Evolutionary conservation across 257 asterid genomes (phyloP), one percentile per base, ranked within the genome.

Genomic region (Fraxinus excelsior): DNA sequence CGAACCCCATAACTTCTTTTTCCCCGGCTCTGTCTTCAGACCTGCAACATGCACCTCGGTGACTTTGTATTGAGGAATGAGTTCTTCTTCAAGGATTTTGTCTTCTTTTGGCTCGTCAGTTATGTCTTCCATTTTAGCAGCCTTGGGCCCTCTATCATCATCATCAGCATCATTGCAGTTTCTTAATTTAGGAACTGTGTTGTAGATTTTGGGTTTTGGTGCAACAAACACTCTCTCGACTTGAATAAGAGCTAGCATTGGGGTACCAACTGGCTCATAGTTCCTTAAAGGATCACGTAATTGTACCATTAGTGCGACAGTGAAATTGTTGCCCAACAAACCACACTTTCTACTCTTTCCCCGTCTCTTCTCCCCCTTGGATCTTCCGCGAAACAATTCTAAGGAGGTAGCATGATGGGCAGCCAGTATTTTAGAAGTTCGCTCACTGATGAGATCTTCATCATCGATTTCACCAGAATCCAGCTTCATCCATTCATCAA

Each of bases 201-300:
- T 76, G 83, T 85, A 89, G 72, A 93, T 83, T 86, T 75, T 96
- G 37, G 97, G 98, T 80, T 91, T 96, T 67, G 98, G 97, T 14
- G 97, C 97, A 71, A 96, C 83, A 76, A 93, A 91, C 65, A 90
- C 93, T 70, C 98, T 85, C 90, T 96, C 99, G 35, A 96, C 98
- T 84, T 93, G 99, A 83, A 96, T 89, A 72, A 96, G 92, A 49
- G 97, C 95, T 60, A 96, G 99, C 99, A 93, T 91, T 21, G 97
- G 99, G 26, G 97, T 77, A 68, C 99, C 99, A 76, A 96, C 98
- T 3, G 95, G 87, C 83, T 96, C 99, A 71, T 86, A 96, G 86
- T 96, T 75, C 49, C 99, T 85, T 56, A 96, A 74, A 58, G 99
- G 99, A 86, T 96, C 98, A 60, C 97, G 97, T 31, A 96, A 88